A percentile compares a stretch with the other conserved stretches of the same genome.
phyloP scores from a whole-genome alignment of 352 stramenopile genomes.

The Phytophthora litchii region DNA sequence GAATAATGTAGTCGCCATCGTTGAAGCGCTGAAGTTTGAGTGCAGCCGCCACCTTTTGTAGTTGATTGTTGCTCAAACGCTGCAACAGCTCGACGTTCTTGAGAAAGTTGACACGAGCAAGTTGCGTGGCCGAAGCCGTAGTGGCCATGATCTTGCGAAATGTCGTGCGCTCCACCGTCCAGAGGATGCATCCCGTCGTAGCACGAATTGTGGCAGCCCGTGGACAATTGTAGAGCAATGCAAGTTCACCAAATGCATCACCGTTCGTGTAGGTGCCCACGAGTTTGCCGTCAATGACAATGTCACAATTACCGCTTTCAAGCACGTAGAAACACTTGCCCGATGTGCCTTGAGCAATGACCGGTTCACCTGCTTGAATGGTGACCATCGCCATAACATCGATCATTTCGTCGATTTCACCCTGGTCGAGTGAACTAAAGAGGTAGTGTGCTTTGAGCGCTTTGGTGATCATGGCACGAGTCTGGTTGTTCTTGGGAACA shows the following conservation, averaged over 20 bases:
- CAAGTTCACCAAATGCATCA: slow-evolving; percentile 95
- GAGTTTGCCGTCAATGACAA: slow-evolving; percentile 81
- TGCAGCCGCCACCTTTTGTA: slow-evolving; percentile 84
- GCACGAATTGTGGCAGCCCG: slow-evolving; percentile 93
- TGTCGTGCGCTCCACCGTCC: slow-evolving; percentile 92
- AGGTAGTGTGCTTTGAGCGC: slow-evolving; percentile 86
- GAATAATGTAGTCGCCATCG: slow-evolving; percentile 93
- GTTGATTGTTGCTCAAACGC: slow-evolving; percentile 87
- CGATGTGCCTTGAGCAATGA: slow-evolving; percentile 83
- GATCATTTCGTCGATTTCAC: slow-evolving; percentile 85
- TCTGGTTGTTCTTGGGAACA: slow-evolving; percentile 79
- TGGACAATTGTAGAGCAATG: slow-evolving; percentile 96
- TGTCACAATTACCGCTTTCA: slow-evolving; percentile 88
- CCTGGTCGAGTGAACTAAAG: slow-evolving; percentile 77
- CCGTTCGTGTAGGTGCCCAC: slow-evolving; percentile 81
- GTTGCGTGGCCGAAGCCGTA: slow-evolving; percentile 73
- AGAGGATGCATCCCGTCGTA: slow-evolving; percentile 87
- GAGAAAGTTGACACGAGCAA: slow-evolving; percentile 90
- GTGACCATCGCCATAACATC: slow-evolving; percentile 84
- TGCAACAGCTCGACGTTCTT: slow-evolving; percentile 94
- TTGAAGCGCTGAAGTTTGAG: slow-evolving; percentile 88
- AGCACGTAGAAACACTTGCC: slow-evolving; percentile 96
- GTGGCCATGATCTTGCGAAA: slow-evolving; percentile 87
- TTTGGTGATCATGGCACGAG: slow-evolving; percentile 77
- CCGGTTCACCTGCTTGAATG: slow-evolving; percentile 59